Evolutionary conservation across 345 rosid species (phyloP), one percentile per base, ranked within the genome.

Genomic region (Corymbia maculata): DNA sequence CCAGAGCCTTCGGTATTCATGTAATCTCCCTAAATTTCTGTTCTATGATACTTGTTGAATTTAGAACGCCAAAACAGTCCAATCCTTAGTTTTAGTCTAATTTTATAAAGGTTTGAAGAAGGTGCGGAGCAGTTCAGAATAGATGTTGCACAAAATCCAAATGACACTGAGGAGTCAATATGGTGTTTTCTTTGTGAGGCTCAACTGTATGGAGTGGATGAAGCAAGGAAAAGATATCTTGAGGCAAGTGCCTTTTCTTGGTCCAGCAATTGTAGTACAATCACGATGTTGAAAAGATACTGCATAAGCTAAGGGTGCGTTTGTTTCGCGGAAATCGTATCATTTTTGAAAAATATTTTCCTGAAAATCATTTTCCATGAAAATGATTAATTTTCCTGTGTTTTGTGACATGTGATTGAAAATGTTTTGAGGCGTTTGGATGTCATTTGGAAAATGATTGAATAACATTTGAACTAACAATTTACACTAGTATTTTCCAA

Each of bases 131-230:
- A 97, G 94, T 97, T 97, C 85, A 89, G 96, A 49, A n/a, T 95
- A 85, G 99, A 96, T 94, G 99, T 97, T 93, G 97, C 96, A 26
- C 94, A 93, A 86, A 97, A 97, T 89, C 98, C 99, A 59, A 95
- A 96, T 91, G 99, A 97, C 85, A 96, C 99, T 0, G 99, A 95
- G 93, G 99, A 96, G 88, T 95, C 99, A 3, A 95, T 97, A 87
- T 96, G 99, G 99, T 95, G 99, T 89, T 95, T 91, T 92, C 97
- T 97, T 17, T 97, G 99, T 79, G 98, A 96, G 90, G 98, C 98
- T 82, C 92, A 90, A 85, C 88, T 95, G 9, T 94, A 89, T 52
- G 98, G 98, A 90, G 92, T 91, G 87, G 95, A 93, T 55, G 94
- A 88, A 70, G 98, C 98, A 24, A 93, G 99, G 89, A 89, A 89